These are phyloP conservation scores for Trifolium pratense DNA, from an alignment of 306 rosid species.

Conservation along the genomic window DNA sequence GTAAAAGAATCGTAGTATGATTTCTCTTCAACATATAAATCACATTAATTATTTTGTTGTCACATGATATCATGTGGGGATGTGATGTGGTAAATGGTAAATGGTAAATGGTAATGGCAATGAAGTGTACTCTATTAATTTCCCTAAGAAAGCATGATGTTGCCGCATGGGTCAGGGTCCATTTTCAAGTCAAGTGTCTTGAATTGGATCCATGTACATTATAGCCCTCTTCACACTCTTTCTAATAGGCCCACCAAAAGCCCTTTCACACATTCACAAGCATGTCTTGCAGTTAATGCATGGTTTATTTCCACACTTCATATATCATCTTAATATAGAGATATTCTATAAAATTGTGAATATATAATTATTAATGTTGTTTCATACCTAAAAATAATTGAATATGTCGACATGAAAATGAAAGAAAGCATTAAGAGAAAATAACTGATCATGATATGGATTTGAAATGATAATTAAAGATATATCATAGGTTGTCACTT, in stretches of 20 bases:
- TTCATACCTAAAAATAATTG: conserved; percentile 36
- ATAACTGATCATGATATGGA: conserved; percentile 22
- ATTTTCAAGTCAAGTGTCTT: conserved; percentile 36
- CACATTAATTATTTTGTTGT: conserved; percentile 11
- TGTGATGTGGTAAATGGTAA: too few relatives aligned
- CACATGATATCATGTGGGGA: too few relatives aligned
- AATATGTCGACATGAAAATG: conserved; percentile 15
- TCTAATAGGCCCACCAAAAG: conserved; percentile 42
- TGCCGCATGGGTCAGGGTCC: conserved; percentile 27
- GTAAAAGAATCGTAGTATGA: too few relatives aligned
- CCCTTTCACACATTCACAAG: conserved; percentile 34
- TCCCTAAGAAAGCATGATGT: neutral
- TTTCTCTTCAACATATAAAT: neutral
- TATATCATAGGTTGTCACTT: conserved; percentile 27
- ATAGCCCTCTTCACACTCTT: neutral
- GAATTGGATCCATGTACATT: conserved; percentile 21
- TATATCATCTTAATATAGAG: neutral
- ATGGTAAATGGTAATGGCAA: too few relatives aligned
- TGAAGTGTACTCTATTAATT: too few relatives aligned
- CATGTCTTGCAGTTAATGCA: neutral
- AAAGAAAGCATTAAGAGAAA: conserved; percentile 3
- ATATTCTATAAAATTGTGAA: conserved; percentile 5
- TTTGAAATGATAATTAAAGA: conserved; percentile 6
- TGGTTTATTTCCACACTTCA: conserved; percentile 29
- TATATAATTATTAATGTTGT: conserved; percentile 2